Base-by-base conservation (phyloP, 768 basidiomycete genomes). In the Scleroderma citrinum region DNA sequence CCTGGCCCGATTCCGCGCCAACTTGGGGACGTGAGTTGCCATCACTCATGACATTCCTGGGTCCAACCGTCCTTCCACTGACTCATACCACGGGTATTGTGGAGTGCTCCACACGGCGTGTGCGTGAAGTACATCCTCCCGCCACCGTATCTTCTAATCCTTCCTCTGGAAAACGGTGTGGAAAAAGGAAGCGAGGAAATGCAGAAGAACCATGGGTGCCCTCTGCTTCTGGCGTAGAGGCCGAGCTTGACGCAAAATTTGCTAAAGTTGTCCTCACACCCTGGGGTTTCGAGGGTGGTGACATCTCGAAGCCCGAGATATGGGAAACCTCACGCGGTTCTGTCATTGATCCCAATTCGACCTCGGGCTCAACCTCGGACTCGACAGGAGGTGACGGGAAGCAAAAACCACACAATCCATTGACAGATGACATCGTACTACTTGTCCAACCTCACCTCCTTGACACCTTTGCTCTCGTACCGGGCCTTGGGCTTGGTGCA, bases 71-170 rank as follows among this genome's bases (percentile, higher is more conserved):
- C 6, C 64, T 87, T 31, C 79, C 84, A 0, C 56, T 76, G 46
- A 85, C 85, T 0, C 85, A 87, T 56, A 74, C 71, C 5, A 71
- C 81, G 2, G 84, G 83, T 8, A 65, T 86, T 42, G 78, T 85
- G 46, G 87, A 89, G 64, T 74, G 69, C 30, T 82, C 82, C 1
- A 76, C 82, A 47, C 74, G 87, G 11, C 73, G 76, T 29, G 68
- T 89, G 60, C 71, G 73, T 47, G 65, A 73, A 10, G 61, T 83
- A 52, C 56, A 67, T 1, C 62, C 68, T 8, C 77, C 77, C n/a
- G n/a, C n/a, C 3, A 62, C 68, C 13, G 13, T 52, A 5, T 67
- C 45, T 30, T 48, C 53, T 35, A 10, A 39, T 10, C 32, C 40
- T 8, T 42, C 40, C n/a, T 7, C 24, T n/a, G 16, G 24, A 23